A percentile compares a stretch with the other conserved stretches of the same genome.
Evolutionary conservation across 2,329 filamentous ascomycete genomes (phyloP).

Genomic region (Paecilomyces formosus): DNA sequence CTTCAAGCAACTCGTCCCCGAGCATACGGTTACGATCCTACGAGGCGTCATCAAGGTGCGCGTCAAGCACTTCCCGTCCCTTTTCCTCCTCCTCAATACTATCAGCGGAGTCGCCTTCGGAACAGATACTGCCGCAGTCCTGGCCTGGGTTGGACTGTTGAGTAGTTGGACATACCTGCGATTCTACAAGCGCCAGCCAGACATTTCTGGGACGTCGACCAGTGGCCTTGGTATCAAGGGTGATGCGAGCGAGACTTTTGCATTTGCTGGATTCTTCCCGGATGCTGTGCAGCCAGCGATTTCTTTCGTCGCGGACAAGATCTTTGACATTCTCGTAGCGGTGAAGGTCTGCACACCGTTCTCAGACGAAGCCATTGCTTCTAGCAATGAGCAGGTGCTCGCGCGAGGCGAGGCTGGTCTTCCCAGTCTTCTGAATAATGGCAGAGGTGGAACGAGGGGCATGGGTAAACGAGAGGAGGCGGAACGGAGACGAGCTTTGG

Average conservation of each 20-base stretch:
- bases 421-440: constrained; percentile 50
- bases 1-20: constrained; percentile 94
- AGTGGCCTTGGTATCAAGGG: constrained; percentile 60
- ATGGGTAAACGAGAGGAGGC: constrained; percentile 78
- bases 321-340: constrained; percentile 69
- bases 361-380: constrained; percentile 69
- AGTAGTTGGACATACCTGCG: constrained; percentile 92
- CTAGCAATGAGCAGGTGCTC: constrained; percentile 63
- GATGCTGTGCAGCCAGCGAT: constrained; percentile 72
- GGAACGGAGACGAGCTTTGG: constrained; percentile 79
- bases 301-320: constrained; percentile 60
- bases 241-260: constrained; percentile 92
- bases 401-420: constrained; percentile 55
- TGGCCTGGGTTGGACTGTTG: constrained; percentile 74
- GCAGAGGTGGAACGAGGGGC: constrained; percentile 35
- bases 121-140: constrained; percentile 69
- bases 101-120: constrained; percentile 57
- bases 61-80: constrained; percentile 72
- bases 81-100: constrained; percentile 64
- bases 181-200: constrained; percentile 72
- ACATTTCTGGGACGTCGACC: constrained; percentile 47
- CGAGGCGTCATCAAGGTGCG: constrained; percentile 81
- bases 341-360: constrained; percentile 79
- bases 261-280: constrained; percentile 93
- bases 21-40: constrained; percentile 93